Percentiles rank a stretch among this genome's conserved stretches.
Conservation (phyloP, 2,329 filamentous ascomycete species). For the Cadophora gregata region DNA sequence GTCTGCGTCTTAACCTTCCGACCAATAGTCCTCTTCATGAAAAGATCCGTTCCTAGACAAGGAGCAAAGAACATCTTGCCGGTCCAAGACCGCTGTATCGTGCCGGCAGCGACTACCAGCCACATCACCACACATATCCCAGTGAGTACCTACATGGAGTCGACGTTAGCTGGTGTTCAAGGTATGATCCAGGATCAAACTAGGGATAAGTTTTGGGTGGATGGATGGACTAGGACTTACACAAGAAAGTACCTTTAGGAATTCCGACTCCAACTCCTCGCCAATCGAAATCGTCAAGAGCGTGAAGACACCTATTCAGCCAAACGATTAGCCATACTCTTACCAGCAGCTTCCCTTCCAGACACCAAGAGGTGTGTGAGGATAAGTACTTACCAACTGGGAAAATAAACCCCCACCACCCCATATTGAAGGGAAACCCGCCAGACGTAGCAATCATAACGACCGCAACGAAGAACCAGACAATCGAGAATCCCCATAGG, state of each 20-base stretch:
- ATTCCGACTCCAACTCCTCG: background rate
- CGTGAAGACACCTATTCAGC: conserved; percentile 47
- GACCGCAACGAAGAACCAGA: conserved; percentile 6
- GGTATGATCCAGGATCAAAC: background rate
- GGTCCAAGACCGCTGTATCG: conserved; percentile 52
- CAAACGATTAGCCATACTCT: too few relatives aligned
- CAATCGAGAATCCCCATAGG: conserved; percentile 3
- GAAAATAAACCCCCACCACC: conserved; percentile 12
- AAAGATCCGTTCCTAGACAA: conserved; percentile 42
- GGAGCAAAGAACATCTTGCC: conserved; percentile 60
- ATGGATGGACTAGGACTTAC: background rate
- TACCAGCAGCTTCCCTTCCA: too few relatives aligned
- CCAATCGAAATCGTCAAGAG: conserved; percentile 3
- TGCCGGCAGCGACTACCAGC: conserved; percentile 55
- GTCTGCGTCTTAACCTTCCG: background rate
- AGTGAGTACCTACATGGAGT: background rate
- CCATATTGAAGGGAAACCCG: conserved; percentile 12
- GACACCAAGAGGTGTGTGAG: background rate
- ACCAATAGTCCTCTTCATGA: background rate
- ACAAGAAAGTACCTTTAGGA: conserved; percentile 1
- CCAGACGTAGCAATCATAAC: background rate
- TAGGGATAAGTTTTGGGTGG: background rate
- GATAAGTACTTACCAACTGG: background rate
- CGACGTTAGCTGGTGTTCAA: background rate
- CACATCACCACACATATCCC: conserved; percentile 13